Evolutionary conservation across 148 eudicot species (phyloP), one percentile per base, ranked within the genome.

Genomic region (Drosera capensis): DNA sequence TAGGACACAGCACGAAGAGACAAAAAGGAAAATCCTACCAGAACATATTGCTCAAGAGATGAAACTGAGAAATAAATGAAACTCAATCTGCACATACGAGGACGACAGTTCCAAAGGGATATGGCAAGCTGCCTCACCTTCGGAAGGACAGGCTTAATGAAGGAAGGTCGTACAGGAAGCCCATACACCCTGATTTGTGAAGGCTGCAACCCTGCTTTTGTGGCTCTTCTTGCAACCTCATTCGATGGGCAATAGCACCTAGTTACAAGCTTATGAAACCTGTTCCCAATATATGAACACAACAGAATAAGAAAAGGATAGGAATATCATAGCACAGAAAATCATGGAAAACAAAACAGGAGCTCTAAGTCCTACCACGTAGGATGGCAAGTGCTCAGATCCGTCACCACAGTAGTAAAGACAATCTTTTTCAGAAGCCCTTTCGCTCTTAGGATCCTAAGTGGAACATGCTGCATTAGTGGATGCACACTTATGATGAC

Each of bases 261-360:
- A 36, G 97, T 90, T 56, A 84, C 99, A 56, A 90, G 95, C 71
- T 90, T 90, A 78, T 90, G 99, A 67, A 90, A 84, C 99, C 99
- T 90, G 56, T 25, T 24, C n/a, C n/a, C n/a, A 14, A 38, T 22
- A 39, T 59, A 38, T 40, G n/a, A 23, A 25, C 14, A 46, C 13
- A 44, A 23, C 9, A 7, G n/a, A n/a, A n/a, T n/a, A n/a, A n/a
- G n/a, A n/a, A n/a, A n/a, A n/a, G n/a, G n/a, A n/a, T n/a, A n/a
- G n/a, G n/a, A 17, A 3, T 15, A 40, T 2, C 18, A 25, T 2
- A n/a, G 31, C 7, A 26, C 26, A 53, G 40, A 6, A 11, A 14
- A 14, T 18, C 6, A 19, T 5, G 15, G n/a, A n/a, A n/a, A n/a
- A n/a, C n/a, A 43, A 16, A 25, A 40, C 23, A 22, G 37, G 21